Conservation (phyloP, 1,284 basidiomycete genomes). For the Boletus chippewaensis region DNA sequence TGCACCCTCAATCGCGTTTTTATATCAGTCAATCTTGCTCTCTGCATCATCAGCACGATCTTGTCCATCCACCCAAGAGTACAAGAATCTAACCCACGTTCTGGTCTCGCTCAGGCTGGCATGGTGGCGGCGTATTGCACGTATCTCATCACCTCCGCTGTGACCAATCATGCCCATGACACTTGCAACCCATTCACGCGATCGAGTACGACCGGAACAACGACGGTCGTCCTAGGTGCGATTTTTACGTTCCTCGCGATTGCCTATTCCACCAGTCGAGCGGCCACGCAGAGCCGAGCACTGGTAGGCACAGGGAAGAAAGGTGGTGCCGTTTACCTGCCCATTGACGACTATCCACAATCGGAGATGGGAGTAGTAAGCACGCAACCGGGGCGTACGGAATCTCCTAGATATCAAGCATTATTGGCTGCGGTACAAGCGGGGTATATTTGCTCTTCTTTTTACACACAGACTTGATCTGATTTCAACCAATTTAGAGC, state of each 20-base stretch:
- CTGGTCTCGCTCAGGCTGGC: constrained; percentile 90
- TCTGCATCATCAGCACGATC: constrained; percentile 77
- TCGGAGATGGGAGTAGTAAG: constrained; percentile 72
- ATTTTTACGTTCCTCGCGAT: constrained; percentile 97
- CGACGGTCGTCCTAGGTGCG: constrained; percentile 86
- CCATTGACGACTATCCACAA: constrained; percentile 47
- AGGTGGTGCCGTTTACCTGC: constrained; percentile 56
- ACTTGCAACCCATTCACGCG: constrained; percentile 86
- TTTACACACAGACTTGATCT: not conserved
- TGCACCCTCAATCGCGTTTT: constrained; percentile 93
- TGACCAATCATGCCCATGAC: constrained; percentile 83
- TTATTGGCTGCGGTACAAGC: constrained; percentile 94
- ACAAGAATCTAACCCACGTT: constrained; percentile 91
- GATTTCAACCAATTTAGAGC: constrained; percentile 43
- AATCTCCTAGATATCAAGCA: constrained; percentile 91
- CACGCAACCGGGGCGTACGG: constrained; percentile 80
- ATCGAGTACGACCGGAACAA: constrained; percentile 71
- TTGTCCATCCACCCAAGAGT: constrained; percentile 82
- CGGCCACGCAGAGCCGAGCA: constrained; percentile 91
- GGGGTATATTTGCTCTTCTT: constrained; percentile 46
- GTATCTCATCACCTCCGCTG: constrained; percentile 91
- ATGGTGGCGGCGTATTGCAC: constrained; percentile 98
- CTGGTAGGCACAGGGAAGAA: constrained; percentile 73
- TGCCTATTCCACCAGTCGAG: constrained; percentile 93
- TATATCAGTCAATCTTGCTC: constrained; percentile 88